These are phyloP conservation scores for Gonapodya sp. DNA, from an alignment of 192 early-diverging fungal species.

Conservation along the genomic window DNA sequence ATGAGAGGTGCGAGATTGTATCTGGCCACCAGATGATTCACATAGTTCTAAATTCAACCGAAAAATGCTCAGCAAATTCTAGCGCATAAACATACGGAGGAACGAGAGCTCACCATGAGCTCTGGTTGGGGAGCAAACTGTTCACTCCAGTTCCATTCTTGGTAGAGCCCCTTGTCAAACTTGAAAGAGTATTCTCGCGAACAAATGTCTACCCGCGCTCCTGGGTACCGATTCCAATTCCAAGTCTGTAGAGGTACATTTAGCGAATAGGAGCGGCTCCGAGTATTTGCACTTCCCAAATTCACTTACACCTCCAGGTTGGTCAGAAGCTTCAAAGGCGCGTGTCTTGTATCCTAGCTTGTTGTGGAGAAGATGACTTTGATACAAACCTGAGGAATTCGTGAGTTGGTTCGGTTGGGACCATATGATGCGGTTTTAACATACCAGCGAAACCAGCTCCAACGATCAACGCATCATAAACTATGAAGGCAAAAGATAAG, in stretches of 20 bases:
- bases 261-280: too few species aligned
- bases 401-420: neutral
- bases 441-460: slow-evolving; percentile 2
- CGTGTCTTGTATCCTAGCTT: neutral
- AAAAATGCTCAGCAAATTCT: too few species aligned
- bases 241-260: neutral
- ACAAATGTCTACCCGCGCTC: slow-evolving; percentile 2
- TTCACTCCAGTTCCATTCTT: slow-evolving; percentile 9
- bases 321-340: slow-evolving; percentile 3
- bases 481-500: too few species aligned
- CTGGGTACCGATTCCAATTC: slow-evolving; percentile 10
- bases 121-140: slow-evolving; percentile 3
- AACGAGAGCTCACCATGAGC: neutral
- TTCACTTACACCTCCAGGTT: neutral
- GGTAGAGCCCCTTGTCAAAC: neutral
- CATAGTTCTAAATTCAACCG: too few species aligned
- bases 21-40: neutral
- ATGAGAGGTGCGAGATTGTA: neutral
- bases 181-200: neutral
- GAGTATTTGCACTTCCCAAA: too few species aligned
- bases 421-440: neutral
- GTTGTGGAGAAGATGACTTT: neutral
- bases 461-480: neutral
- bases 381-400: neutral
- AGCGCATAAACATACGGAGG: too few species aligned